phyloP scores from a whole-genome alignment of 306 rosid species.

The Senna siamea region DNA sequence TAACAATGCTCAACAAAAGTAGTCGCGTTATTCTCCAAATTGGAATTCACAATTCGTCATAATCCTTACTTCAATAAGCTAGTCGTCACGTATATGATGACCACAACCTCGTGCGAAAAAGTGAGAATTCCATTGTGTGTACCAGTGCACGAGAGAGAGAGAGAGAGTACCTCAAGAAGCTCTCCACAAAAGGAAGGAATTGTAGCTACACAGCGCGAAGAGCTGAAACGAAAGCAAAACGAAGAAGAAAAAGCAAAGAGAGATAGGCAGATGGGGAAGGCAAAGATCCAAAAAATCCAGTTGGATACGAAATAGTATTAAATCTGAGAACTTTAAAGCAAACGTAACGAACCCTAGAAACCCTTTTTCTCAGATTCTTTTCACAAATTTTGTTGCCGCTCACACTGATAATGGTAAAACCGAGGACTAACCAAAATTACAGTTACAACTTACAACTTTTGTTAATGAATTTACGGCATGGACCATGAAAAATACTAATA shows the following conservation, averaged over 20 bases:
- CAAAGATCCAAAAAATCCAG: background rate
- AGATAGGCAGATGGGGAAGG: background rate
- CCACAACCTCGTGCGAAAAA: background rate
- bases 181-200: background rate
- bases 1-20: background rate
- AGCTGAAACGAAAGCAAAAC: background rate
- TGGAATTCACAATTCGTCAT: background rate
- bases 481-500: no score
- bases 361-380: background rate
- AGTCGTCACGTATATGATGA: background rate
- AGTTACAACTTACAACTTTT: background rate
- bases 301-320: background rate
- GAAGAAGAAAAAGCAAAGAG: no score
- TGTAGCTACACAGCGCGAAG: conserved; percentile 1
- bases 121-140: background rate
- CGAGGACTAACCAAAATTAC: background rate
- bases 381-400: background rate
- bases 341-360: conserved; percentile 16
- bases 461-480: background rate
- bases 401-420: background rate
- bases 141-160: background rate
- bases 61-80: background rate
- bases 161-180: conserved; percentile 18
- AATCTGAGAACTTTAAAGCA: background rate
- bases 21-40: background rate